phyloP scores from a whole-genome alignment of 768 basidiomycete genomes.

The Amylocystis lapponica region DNA sequence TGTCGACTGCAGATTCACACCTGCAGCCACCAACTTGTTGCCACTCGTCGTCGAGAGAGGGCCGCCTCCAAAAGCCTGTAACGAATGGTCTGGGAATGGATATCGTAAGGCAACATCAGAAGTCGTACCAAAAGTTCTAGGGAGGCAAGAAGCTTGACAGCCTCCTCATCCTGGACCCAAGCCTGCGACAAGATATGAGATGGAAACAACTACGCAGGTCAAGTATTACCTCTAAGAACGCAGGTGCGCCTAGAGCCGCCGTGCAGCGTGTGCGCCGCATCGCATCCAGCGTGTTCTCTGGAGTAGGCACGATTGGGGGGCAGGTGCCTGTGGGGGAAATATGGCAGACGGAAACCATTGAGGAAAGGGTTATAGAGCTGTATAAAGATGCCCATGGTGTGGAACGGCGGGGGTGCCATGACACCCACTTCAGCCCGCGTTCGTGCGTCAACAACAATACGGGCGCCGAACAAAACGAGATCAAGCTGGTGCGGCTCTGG shows the following conservation, averaged over 20 bases:
- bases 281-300: slow-evolving; percentile 9
- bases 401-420: slow-evolving; percentile 13
- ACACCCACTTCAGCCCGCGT: slow-evolving; percentile 3
- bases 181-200: slow-evolving; percentile 5
- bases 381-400: slow-evolving; percentile 9
- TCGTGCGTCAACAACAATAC: slow-evolving; percentile 8
- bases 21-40: slow-evolving; percentile 10
- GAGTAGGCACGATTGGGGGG: slow-evolving; percentile 11
- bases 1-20: slow-evolving; percentile 6
- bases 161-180: slow-evolving; percentile 13
- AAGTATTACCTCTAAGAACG: slow-evolving; percentile 12
- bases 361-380: slow-evolving; percentile 9
- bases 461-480: slow-evolving; percentile 9
- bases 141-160: slow-evolving; percentile 6
- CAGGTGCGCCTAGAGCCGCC: slow-evolving; percentile 7
- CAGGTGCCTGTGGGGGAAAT: slow-evolving; percentile 6
- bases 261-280: slow-evolving; percentile 5
- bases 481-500: slow-evolving; percentile 12
- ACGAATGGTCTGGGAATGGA: not conserved
- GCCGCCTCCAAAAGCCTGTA: slow-evolving; percentile 10
- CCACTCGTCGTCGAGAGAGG: slow-evolving; percentile 12
- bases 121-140: slow-evolving; percentile 9
- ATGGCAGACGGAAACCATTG: slow-evolving; percentile 2
- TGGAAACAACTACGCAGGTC: no score
- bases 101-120: not conserved